Evolutionary conservation across 805 yeast genomes (phyloP).

Genomic region (Saccharomycopsis lassenensis): DNA sequence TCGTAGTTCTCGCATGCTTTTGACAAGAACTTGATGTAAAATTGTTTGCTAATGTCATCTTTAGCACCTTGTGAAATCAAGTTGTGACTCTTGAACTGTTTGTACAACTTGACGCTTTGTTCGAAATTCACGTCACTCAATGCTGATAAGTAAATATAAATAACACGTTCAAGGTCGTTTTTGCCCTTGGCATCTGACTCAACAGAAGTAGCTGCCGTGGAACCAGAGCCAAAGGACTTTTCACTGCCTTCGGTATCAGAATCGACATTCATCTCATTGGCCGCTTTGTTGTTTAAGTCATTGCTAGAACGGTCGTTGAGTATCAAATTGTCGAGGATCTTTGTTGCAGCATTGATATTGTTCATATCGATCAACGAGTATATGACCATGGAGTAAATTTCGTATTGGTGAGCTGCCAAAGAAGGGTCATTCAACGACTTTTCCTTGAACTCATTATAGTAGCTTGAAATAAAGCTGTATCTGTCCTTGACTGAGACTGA

Average conservation of each 20-base stretch:
- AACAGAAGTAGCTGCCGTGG: too few species aligned
- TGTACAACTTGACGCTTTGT: slow-evolving; percentile 9
- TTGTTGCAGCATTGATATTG: slow-evolving; percentile 12
- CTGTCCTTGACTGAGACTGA: neutral
- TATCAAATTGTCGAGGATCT: slow-evolving; percentile 15
- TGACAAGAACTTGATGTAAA: slow-evolving; percentile 8
- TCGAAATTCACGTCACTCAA: slow-evolving; percentile 7
- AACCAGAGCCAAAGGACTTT: too few species aligned
- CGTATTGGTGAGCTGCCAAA: slow-evolving; percentile 10
- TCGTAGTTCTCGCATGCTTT: slow-evolving; percentile 7
- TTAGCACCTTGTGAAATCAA: slow-evolving; percentile 3
- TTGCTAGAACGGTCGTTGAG: too few species aligned
- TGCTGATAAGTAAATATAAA: slow-evolving; percentile 10
- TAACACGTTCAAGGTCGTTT: too few species aligned
- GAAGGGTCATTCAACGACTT: neutral
- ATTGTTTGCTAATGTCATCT: slow-evolving; percentile 2
- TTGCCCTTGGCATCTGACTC: too few species aligned
- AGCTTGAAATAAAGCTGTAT: slow-evolving; percentile 5
- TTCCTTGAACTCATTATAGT: slow-evolving; percentile 12
- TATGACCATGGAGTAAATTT: slow-evolving; percentile 14
- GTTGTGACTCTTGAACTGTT: slow-evolving; percentile 9
- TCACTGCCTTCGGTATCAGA: too few species aligned
- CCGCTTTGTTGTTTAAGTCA: too few species aligned
- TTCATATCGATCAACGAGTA: slow-evolving; percentile 13
- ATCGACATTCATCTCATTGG: too few species aligned